A percentile compares a stretch with the other conserved stretches of the same genome.
Conservation (phyloP, 345 rosid genomes). For the Hirschfeldia incana region DNA sequence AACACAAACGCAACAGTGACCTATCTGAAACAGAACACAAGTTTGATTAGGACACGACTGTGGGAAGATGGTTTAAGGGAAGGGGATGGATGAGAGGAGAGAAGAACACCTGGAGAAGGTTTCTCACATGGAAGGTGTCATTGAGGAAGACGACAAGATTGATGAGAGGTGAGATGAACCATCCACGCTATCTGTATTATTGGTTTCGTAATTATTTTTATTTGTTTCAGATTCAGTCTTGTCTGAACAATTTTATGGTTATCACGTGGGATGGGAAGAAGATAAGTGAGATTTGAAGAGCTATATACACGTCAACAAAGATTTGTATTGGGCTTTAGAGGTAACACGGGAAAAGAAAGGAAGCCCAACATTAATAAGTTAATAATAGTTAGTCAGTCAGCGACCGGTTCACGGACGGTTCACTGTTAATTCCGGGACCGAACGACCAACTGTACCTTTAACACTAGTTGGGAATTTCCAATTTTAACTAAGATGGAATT, state of each 20-base stretch:
- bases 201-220: background rate
- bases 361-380: slow-evolving; percentile 3
- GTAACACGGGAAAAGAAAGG: background rate
- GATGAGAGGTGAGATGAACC: background rate
- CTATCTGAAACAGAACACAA: background rate
- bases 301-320: background rate
- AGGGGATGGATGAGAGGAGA: background rate
- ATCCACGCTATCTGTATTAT: background rate
- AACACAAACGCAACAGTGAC: background rate
- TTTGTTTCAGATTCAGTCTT: background rate
- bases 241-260: background rate
- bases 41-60: background rate
- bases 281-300: background rate
- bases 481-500: too few relatives aligned
- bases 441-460: too few relatives aligned
- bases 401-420: too few relatives aligned
- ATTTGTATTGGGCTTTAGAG: background rate
- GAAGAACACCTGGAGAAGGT: slow-evolving; percentile 10
- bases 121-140: slow-evolving; percentile 19
- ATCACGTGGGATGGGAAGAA: slow-evolving; percentile 14
- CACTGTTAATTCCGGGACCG: too few relatives aligned
- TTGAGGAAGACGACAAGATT: slow-evolving; percentile 19
- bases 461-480: too few relatives aligned
- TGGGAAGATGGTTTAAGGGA: background rate
- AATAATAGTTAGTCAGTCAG: too few relatives aligned